phyloP scores from a whole-genome alignment of 1,284 basidiomycete species.

The Ganoderma sp. region DNA sequence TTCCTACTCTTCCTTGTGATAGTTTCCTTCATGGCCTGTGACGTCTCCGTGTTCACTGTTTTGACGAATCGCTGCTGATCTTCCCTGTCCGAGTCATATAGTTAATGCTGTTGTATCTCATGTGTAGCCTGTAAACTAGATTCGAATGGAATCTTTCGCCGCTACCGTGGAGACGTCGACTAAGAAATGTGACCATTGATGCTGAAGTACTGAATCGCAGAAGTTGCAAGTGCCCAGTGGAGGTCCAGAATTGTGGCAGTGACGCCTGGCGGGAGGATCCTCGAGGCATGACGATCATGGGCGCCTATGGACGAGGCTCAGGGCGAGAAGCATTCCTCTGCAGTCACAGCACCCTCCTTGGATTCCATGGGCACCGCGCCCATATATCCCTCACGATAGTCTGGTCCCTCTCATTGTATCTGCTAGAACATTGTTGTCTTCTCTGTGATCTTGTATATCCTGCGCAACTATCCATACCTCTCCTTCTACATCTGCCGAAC shows the following conservation, averaged over 20 bases:
- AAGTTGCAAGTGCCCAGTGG: too few species aligned
- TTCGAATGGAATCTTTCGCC: background rate
- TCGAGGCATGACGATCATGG: conserved; percentile 11
- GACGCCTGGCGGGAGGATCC: background rate
- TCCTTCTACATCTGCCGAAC: conserved; percentile 6
- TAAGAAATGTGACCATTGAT: background rate
- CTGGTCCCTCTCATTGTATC: background rate
- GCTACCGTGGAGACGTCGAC: background rate
- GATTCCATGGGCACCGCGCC: conserved; percentile 9
- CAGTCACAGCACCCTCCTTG: conserved; percentile 22
- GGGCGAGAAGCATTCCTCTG: conserved; percentile 27
- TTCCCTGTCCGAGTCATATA: conserved; percentile 19
- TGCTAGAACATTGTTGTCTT: background rate
- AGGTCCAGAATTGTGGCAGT: too few species aligned
- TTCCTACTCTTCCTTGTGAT: background rate
- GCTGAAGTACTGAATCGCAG: too few species aligned
- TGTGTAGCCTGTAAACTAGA: conserved; percentile 20
- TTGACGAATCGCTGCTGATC: conserved; percentile 25
- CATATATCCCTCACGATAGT: conserved; percentile 7
- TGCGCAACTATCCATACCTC: conserved; percentile 13
- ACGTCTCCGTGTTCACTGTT: conserved; percentile 8
- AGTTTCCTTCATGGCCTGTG: conserved; percentile 2
- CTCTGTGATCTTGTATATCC: conserved; percentile 3
- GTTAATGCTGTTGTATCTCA: conserved; percentile 15
- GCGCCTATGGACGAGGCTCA: conserved; percentile 24